Evolutionary conservation across 2,329 filamentous ascomycete species (phyloP), one percentile per base, ranked within the genome.

Genomic region (Fusarium heterosporum): DNA sequence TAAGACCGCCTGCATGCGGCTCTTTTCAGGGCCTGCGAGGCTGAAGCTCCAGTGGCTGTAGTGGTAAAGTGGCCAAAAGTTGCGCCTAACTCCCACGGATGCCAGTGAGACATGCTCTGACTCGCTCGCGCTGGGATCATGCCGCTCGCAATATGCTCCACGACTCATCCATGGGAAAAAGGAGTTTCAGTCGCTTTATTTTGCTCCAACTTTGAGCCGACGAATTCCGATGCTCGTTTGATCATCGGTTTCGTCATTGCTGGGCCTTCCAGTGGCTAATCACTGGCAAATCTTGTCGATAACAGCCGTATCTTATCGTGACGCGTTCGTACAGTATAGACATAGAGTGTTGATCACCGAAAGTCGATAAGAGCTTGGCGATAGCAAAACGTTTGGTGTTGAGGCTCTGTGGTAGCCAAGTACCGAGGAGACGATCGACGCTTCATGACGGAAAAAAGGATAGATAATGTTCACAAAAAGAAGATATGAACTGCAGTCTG

Each of bases 341-440:
- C 63, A 49, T 40, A 39, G 16, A 30, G 19, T 53, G 61, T 41
- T 29, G 66, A 66, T 62, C 56, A 36, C 30, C 36, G 30, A 48
- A 51, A 34, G 61, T 36, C 26, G 61, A 64, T 50, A 61, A 61
- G 61, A 29, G 34, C n/a, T 50, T 49, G 55, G 29, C 36, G 45
- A 54, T 46, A 55, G 46, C 13, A 29, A 26, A 26, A 34, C 6
- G 3, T 16, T 42, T 62, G 56, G 61, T 36, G 55, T 69, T 68
- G 66, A 69, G 66, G 66, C 66, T 68, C 66, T 66, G 61, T 62
- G 55, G 55, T 46, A 63, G 10, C 19, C 60, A 68, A 66, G 29
- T 68, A 28, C 66, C 66, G 49, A 63, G 39, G 19, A 13, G 28
- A 46, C 28, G 51, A 54, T 66, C 48, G 51, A 48, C 46, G 9